Evolutionary conservation across 2,329 filamentous ascomycete species (phyloP), one percentile per base, ranked within the genome.

Genomic region (Sporothrix phasma): DNA sequence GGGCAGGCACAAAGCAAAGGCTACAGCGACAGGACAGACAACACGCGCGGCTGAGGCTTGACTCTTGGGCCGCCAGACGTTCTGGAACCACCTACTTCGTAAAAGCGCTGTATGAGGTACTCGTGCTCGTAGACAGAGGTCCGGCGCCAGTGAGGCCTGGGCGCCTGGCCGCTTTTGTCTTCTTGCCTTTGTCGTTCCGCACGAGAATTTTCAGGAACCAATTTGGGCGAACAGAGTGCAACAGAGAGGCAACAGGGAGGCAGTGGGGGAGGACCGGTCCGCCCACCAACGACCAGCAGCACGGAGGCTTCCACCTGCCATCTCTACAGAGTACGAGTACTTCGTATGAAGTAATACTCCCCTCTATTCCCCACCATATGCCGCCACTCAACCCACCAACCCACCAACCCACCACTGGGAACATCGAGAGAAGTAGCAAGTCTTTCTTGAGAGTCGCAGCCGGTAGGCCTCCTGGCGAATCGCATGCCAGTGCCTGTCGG

Each of bases 151-250:
- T 2, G 45, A 47, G 24, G 45, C n/a, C n/a, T n/a, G n/a, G n/a
- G n/a, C n/a, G 45, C 45, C 45, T n/a, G 19, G n/a, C 6, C 51
- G 8, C 19, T 56, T 26, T 41, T 34, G 49, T 8, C 10, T 17
- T 31, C 24, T 45, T 10, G 43, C 26, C 15, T 15, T 46, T 10
- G 63, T 45, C 54, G 46, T 64, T 64, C 56, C 63, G 58, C 24
- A 39, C 63, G 63, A 64, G 58, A 64, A 64, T 64, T 64, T 61
- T 61, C 58, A 64, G 63, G 63, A 64, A 64, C 29, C 43, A 39
- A 26, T 56, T 41, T 34, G 7, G 15, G 2, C 13, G 41, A n/a
- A 5, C 6, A n/a, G 39, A 34, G n/a, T n/a, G 58, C 41, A 37
- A 22, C n/a, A n/a, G n/a, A n/a, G n/a, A n/a, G n/a, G 43, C 6